These are phyloP conservation scores for Zoysia matrella DNA, from an alignment of 202 grass and related monocot genomes.

Conservation along the genomic window DNA sequence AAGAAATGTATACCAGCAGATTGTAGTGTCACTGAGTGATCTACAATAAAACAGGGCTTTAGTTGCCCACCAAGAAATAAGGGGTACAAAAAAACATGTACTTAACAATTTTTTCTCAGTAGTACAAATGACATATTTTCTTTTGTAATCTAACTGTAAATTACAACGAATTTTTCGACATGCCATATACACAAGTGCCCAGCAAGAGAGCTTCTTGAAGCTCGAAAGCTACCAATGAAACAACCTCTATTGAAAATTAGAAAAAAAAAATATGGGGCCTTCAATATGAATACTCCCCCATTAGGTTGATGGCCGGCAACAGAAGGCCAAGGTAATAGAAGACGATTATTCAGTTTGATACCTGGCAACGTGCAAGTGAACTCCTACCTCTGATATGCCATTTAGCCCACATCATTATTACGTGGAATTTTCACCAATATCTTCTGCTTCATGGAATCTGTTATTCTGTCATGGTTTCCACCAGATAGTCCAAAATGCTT, in stretches of 20 bases:
- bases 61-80: not conserved
- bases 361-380: slow-evolving; percentile 4
- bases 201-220: slow-evolving; percentile 14
- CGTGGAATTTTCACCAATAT: not conserved
- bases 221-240: slow-evolving; percentile 25
- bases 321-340: slow-evolving; percentile 4
- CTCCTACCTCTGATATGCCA: slow-evolving; percentile 4
- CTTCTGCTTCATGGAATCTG: slow-evolving; percentile 8
- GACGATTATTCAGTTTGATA: slow-evolving; percentile 17
- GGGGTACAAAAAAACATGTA: not conserved
- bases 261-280: not conserved
- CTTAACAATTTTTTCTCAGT: not conserved
- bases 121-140: slow-evolving; percentile 15
- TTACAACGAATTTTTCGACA: slow-evolving; percentile 30
- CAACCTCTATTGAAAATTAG: slow-evolving; percentile 5
- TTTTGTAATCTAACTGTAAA: slow-evolving; percentile 39
- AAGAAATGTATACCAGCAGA: not conserved
- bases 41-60: slow-evolving; percentile 11
- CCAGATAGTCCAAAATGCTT: slow-evolving; percentile 18
- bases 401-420: not conserved
- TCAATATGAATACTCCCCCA: slow-evolving; percentile 11
- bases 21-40: slow-evolving; percentile 3
- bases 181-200: slow-evolving; percentile 49
- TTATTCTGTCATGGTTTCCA: slow-evolving; percentile 14
- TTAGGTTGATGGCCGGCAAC: slow-evolving; percentile 30